Base-by-base conservation (phyloP, 805 yeast species). In the Vanderwaltozyma yarrowii region DNA sequence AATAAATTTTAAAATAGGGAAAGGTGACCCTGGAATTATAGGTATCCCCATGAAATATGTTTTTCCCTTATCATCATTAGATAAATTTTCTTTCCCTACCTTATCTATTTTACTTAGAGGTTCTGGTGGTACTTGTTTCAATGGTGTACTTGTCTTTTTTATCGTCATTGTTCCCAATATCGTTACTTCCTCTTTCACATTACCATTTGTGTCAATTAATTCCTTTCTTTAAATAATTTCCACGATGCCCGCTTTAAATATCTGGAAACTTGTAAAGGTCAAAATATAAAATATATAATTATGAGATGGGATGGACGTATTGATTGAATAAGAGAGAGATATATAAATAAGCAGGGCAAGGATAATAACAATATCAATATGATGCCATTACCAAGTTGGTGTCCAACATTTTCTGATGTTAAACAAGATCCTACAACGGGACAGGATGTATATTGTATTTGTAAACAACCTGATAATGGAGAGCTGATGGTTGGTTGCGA, bases 401-500 rank as follows among this genome's bases (percentile, higher is more conserved):
- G 61, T 40, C 61, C 61, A 2, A 47, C 55, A 16, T 54, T 51
- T 33, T 47, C 50, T 11, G 19, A 43, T 7, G 20, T 38, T 10
- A 58, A 54, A 38, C 29, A 26, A 7, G 52, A 52, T 36, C 46
- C 50, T 1, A 29, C 20, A 3, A 55, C 56, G 1, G 52, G 78
- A 17, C 82, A 78, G 45, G 84, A 79, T 47, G 62, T 82, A 6
- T 86, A 69, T 50, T 87, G 96, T 55, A 61, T 78, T 0, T 87
- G 96, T 56, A 69, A 92, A 28, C 71, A 70, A 43, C 80, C 86
- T 0, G 96, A 88, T 50, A 68, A 71, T 42, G 92, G 88, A 2
- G 78, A 75, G 41, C 62, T 87, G 54, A 88, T 88, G 96, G 81
- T 88, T n/a, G 85, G 82, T 0, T 87, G 96, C 56, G 96, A 87